Base-by-base conservation (phyloP, 176 grass and related monocot species). In the Metroxylon sagu region DNA sequence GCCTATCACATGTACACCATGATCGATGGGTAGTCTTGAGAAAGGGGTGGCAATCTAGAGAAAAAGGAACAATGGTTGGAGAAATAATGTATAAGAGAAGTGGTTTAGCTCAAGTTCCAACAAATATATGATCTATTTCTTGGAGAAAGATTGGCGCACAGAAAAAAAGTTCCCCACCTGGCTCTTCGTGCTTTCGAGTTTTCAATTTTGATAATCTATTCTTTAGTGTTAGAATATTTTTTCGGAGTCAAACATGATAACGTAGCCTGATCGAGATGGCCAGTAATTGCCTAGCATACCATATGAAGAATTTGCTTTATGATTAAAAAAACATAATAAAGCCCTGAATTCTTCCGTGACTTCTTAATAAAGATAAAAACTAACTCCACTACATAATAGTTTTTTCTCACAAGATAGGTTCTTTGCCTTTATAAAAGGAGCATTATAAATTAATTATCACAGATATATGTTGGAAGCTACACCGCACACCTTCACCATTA, bases 401-500 rank as follows among this genome's bases (percentile, higher is more conserved):
- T 48, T 54, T 87, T 26, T n/a, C 18, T 76, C 54, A 73, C 56
- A 27, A 65, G 59, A 76, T 76, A 69, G 53, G 60, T 91, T 77
- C 73, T 62, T 49, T 73, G 64, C 25, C 62, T 70, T 80, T 68
- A 30, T 67, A 75, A 83, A 71, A 49, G 28, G 60, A 16, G 48
- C 71, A 53, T 68, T 60, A 49, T 78, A 65, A 58, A 81, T 65
- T 23, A 23, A 23, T 8, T 12, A 12, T 43, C 10, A 14, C 2
- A 43, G 8, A 14, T 43, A 43, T 43, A 43, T 43, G 35, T 10
- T 51, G 61, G 57, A 81, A 73, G 48, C 68, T 79, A 79, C 71
- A 67, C 17, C 52, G 71, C 76, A 65, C 71, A 77, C 59, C 67
- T 84, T 77, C 73, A 35, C 56, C 59, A 65, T 73, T 81, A 69